A percentile compares a stretch with the other conserved stretches of the same genome.
Conservation (phyloP, 495 filamentous ascomycete genomes). For the Hamigera avellanea region DNA sequence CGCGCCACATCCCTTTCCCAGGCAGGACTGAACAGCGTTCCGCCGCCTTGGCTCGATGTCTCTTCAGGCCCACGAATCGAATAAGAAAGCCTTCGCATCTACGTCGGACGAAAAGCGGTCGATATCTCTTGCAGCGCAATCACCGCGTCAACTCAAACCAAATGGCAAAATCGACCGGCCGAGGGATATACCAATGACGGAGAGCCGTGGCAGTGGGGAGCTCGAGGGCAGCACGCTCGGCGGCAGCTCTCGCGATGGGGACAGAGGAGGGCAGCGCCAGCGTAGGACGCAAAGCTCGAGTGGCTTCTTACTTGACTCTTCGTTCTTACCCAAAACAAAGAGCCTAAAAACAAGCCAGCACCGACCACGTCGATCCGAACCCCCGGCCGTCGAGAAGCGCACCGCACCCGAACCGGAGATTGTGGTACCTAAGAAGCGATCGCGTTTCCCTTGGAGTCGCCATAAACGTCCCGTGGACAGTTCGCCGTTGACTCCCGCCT, state of each 20-base stretch:
- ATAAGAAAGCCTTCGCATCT: conserved; percentile 6
- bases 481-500: conserved; percentile 10
- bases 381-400: conserved; percentile 18
- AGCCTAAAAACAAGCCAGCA: conserved; percentile 16
- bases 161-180: conserved; percentile 11
- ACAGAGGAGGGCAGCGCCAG: conserved; percentile 12
- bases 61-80: conserved; percentile 11
- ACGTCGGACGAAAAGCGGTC: conserved; percentile 6
- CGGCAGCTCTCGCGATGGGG: conserved; percentile 28
- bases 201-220: conserved; percentile 22
- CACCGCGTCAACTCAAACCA: conserved; percentile 5
- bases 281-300: conserved; percentile 28
- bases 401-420: conserved; percentile 20
- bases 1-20: too few species aligned
- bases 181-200: conserved; percentile 16
- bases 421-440: conserved; percentile 26
- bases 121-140: conserved; percentile 1
- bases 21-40: background rate
- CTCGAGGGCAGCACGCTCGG: conserved; percentile 31
- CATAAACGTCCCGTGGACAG: conserved; percentile 11
- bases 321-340: conserved; percentile 19
- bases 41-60: conserved; percentile 5
- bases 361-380: conserved; percentile 15
- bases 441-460: conserved; percentile 27
- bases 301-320: conserved; percentile 35